These are phyloP conservation scores for Eremomyces bilateralis DNA, from an alignment of 495 filamentous ascomycete species.

Conservation along the genomic window DNA sequence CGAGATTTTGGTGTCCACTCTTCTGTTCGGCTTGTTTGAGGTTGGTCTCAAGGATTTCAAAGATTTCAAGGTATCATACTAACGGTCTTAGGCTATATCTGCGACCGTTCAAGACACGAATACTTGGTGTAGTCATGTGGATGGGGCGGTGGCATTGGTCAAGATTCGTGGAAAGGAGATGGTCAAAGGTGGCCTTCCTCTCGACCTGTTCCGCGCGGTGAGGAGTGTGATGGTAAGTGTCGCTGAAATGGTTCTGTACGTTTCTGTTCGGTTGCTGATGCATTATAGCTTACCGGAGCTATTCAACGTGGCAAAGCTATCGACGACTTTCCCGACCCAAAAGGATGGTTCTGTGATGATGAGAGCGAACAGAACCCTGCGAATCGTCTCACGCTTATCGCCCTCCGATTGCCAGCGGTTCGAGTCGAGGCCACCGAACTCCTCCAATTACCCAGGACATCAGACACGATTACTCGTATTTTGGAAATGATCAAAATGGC, in stretches of 20 bases:
- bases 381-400: slow-evolving; percentile 14
- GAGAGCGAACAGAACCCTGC: slow-evolving; percentile 12
- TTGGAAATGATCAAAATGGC: slow-evolving; percentile 9
- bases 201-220: slow-evolving; percentile 15
- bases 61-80: slow-evolving; percentile 3
- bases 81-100: slow-evolving; percentile 9
- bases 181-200: slow-evolving; percentile 12
- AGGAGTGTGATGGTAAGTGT: slow-evolving; percentile 14
- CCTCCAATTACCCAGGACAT: slow-evolving; percentile 3
- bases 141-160: slow-evolving; percentile 15
- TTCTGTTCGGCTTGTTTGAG: slow-evolving; percentile 17
- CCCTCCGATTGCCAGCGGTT: slow-evolving; percentile 13
- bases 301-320: slow-evolving; percentile 14
- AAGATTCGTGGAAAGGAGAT: slow-evolving; percentile 14
- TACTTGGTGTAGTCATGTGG: slow-evolving; percentile 14
- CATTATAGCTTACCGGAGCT: slow-evolving; percentile 13
- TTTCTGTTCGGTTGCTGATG: too few relatives aligned
- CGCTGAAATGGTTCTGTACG: not conserved
- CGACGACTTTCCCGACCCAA: slow-evolving; percentile 10
- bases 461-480: slow-evolving; percentile 2
- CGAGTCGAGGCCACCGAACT: slow-evolving; percentile 7
- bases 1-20: slow-evolving; percentile 12
- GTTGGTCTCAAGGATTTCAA: slow-evolving; percentile 6
- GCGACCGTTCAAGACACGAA: slow-evolving; percentile 9
- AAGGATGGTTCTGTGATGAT: slow-evolving; percentile 11